Percentiles rank a stretch among this genome's conserved stretches.
Evolutionary conservation across 805 yeast species (phyloP).

Genomic region (Candida succiphila): DNA sequence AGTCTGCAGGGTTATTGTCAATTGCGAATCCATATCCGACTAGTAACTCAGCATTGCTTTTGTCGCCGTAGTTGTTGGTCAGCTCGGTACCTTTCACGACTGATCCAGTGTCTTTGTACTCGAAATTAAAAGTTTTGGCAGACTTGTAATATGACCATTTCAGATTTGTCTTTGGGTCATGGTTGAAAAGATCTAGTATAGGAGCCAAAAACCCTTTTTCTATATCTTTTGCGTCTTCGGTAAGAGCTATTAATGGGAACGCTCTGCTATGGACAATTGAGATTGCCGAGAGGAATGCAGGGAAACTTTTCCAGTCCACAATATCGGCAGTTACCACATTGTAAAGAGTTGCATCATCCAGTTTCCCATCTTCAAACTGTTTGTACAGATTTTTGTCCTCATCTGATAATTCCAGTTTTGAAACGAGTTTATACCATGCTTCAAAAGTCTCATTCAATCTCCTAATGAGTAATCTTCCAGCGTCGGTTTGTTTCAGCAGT

Average conservation of each 20-base stretch:
- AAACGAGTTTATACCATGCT: conserved; percentile 42
- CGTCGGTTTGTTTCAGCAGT: conserved; percentile 58
- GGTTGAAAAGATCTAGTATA: conserved; percentile 68
- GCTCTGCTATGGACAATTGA: conserved; percentile 67
- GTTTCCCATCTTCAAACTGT: conserved; percentile 8
- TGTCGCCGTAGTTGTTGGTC: conserved; percentile 76
- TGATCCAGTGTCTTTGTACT: conserved; percentile 19
- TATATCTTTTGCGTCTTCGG: conserved; percentile 5
- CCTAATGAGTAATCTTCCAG: conserved; percentile 43
- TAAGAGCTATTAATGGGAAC: conserved; percentile 64
- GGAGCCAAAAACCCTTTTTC: conserved; percentile 66
- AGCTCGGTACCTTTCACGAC: conserved; percentile 45
- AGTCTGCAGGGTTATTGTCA: conserved; percentile 41
- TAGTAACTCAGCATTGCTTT: conserved; percentile 53
- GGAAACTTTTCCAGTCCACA: conserved; percentile 50
- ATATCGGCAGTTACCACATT: neutral
- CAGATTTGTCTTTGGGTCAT: conserved; percentile 48
- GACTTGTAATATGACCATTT: conserved; percentile 39
- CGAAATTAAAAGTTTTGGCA: conserved; percentile 24
- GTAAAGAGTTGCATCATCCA: conserved; percentile 1
- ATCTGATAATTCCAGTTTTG: conserved; percentile 10
- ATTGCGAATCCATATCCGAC: conserved; percentile 73
- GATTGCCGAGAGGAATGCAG: conserved; percentile 68
- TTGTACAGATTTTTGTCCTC: conserved; percentile 19
- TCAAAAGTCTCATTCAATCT: conserved; percentile 35